A percentile compares a stretch with the other conserved stretches of the same genome.
Conservation (phyloP, 768 basidiomycete species). For the Termitomyces sp. region DNA sequence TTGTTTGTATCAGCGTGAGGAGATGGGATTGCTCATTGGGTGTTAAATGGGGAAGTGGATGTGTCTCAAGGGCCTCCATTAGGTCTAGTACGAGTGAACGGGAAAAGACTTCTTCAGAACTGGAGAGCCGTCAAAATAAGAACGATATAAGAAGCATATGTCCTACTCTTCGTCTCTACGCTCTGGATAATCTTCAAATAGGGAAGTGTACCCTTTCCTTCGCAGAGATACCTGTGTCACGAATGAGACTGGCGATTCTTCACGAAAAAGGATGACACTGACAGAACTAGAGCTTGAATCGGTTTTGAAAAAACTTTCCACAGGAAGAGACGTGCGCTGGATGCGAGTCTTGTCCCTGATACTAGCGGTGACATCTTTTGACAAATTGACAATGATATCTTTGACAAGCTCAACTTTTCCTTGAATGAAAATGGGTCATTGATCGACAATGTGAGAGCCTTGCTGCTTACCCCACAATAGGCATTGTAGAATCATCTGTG, state of each 20-base stretch:
- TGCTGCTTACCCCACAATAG: constrained; percentile 71
- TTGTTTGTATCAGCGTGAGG: constrained; percentile 79
- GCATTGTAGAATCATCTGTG: constrained; percentile 89
- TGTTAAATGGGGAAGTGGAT: constrained; percentile 65
- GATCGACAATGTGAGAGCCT: neutral
- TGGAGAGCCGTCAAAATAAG: constrained; percentile 18
- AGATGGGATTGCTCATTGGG: constrained; percentile 81
- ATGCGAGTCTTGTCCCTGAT: constrained; percentile 16
- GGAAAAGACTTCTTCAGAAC: constrained; percentile 52
- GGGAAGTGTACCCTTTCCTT: constrained; percentile 38
- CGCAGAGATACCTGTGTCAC: constrained; percentile 10
- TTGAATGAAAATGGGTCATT: constrained; percentile 21
- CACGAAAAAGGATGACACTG: neutral
- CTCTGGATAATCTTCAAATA: constrained; percentile 44
- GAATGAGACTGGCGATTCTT: neutral
- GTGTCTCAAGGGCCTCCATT: constrained; percentile 55
- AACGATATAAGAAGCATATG: neutral
- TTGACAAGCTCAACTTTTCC: constrained; percentile 86
- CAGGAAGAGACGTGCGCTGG: constrained; percentile 45
- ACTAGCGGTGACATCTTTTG: constrained; percentile 28
- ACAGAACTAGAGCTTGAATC: constrained; percentile 18
- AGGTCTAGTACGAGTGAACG: constrained; percentile 54
- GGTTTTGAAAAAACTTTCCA: constrained; percentile 50
- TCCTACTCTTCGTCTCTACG: constrained; percentile 42
- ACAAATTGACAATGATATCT: constrained; percentile 67